phyloP scores from a whole-genome alignment of 306 rosid genomes.

The Trichosanthes cucumerina region DNA sequence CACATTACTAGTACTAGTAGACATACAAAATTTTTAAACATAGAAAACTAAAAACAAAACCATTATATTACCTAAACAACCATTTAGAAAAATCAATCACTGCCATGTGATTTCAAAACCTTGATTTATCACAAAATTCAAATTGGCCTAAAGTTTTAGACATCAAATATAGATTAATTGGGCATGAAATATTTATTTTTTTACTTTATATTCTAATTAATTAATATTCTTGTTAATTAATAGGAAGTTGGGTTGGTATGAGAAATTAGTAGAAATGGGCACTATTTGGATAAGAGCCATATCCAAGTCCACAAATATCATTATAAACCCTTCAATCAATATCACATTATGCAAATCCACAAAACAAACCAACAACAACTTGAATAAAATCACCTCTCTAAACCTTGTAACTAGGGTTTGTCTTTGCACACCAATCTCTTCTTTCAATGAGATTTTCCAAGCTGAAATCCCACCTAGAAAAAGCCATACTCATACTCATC shows the following conservation, averaged over 20 bases:
- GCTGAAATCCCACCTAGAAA: slow-evolving; percentile 66
- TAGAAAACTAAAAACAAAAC: too few relatives aligned
- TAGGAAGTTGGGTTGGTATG: slow-evolving; percentile 78
- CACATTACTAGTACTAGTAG: too few relatives aligned
- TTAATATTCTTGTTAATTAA: neutral
- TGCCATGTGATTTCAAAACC: too few relatives aligned
- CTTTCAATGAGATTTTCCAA: slow-evolving; percentile 55
- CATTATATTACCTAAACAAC: too few relatives aligned
- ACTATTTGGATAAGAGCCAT: slow-evolving; percentile 39
- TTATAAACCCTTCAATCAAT: neutral
- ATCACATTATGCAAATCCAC: neutral
- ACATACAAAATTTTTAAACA: too few relatives aligned
- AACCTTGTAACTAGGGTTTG: slow-evolving; percentile 75
- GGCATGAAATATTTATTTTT: neutral
- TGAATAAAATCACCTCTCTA: slow-evolving; percentile 58
- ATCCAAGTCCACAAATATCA: slow-evolving; percentile 31
- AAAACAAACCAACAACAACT: slow-evolving; percentile 24
- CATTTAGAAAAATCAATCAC: too few relatives aligned
- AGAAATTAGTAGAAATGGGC: slow-evolving; percentile 47
- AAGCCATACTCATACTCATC: slow-evolving; percentile 71
- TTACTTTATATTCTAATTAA: neutral
- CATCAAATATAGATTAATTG: neutral
- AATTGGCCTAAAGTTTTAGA: neutral
- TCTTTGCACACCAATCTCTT: slow-evolving; percentile 75
- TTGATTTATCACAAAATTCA: too few relatives aligned